Evolutionary conservation across 768 basidiomycete genomes (phyloP).

Genomic region (Tricholoma hemisulphureum): DNA sequence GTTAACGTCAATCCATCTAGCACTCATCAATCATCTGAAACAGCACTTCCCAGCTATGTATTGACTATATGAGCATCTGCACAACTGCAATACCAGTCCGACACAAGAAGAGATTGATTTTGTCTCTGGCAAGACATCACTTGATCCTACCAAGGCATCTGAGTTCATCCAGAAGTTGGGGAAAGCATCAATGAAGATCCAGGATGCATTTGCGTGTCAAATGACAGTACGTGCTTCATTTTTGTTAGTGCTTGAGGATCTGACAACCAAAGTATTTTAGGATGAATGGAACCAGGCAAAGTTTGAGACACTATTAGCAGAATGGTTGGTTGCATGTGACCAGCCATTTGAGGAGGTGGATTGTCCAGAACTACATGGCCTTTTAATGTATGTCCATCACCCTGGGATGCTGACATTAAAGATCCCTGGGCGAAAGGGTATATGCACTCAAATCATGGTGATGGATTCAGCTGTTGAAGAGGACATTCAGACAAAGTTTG

Average conservation of each 20-base stretch:
- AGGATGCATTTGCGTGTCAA: conserved; percentile 6
- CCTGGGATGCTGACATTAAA: neutral
- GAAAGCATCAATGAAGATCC: neutral
- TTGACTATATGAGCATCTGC: neutral
- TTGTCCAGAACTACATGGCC: conserved; percentile 12
- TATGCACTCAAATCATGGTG: neutral
- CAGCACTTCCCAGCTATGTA: neutral
- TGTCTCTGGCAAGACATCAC: neutral
- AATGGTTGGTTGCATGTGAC: conserved; percentile 9
- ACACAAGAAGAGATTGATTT: conserved; percentile 1
- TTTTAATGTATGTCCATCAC: conserved; percentile 16
- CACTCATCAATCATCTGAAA: neutral
- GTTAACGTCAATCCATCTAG: neutral
- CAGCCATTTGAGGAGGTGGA: conserved; percentile 22
- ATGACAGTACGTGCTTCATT: neutral
- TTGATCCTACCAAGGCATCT: too few relatives aligned
- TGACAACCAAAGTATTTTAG: neutral
- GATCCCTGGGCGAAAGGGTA: neutral
- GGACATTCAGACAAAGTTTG: neutral
- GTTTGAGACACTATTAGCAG: conserved; percentile 3
- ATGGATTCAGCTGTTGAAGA: neutral
- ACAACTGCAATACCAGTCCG: neutral
- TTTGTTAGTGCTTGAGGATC: neutral
- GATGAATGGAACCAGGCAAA: conserved; percentile 3
- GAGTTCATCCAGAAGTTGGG: neutral